phyloP scores from a whole-genome alignment of 805 yeast genomes.

The Saturnispora mendoncae region DNA sequence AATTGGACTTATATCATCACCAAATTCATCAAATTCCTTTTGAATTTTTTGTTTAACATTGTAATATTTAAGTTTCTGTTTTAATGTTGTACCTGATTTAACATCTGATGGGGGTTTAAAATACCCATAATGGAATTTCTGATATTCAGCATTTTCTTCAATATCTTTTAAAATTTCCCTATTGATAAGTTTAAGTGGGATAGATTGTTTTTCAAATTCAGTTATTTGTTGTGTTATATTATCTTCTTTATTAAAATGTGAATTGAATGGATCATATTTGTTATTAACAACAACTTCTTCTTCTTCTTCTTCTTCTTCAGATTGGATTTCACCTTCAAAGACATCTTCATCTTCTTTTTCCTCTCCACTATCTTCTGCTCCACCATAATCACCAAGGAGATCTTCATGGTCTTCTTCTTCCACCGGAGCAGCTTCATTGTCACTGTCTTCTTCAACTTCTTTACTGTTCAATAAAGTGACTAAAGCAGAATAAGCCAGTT shows the following conservation, averaged over 20 bases:
- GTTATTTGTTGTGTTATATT: constrained; percentile 28
- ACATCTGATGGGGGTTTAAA: constrained; percentile 4
- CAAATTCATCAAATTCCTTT: constrained; percentile 26
- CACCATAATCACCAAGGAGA: constrained; percentile 17
- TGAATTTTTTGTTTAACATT: constrained; percentile 42
- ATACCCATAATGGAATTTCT: constrained; percentile 27
- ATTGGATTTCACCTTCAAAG: constrained; percentile 12
- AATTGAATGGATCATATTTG: constrained; percentile 59
- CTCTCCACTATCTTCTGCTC: constrained; percentile 7
- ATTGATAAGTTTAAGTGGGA: constrained; percentile 9
- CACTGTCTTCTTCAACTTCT: constrained; percentile 12
- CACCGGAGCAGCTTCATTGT: constrained; percentile 10
- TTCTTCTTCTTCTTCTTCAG: constrained; percentile 28
- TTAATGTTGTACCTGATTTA: constrained; percentile 11
- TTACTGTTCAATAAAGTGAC: constrained; percentile 19
- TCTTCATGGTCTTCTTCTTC: constrained; percentile 22
- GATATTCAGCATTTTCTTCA: constrained; percentile 22
- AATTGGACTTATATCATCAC: constrained; percentile 25
- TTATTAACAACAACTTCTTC: constrained; percentile 31
- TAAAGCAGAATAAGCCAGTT: constrained; percentile 24
- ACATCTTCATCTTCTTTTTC: constrained; percentile 20
- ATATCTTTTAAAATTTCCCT: constrained; percentile 18
- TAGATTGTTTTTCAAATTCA: constrained; percentile 21
- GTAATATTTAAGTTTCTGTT: constrained; percentile 23
- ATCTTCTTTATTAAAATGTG: constrained; percentile 56